A percentile compares a stretch with the other conserved stretches of the same genome.
Conservation (phyloP, 129 eudicot species). For the Pseudognaphalium luteoalbum region DNA sequence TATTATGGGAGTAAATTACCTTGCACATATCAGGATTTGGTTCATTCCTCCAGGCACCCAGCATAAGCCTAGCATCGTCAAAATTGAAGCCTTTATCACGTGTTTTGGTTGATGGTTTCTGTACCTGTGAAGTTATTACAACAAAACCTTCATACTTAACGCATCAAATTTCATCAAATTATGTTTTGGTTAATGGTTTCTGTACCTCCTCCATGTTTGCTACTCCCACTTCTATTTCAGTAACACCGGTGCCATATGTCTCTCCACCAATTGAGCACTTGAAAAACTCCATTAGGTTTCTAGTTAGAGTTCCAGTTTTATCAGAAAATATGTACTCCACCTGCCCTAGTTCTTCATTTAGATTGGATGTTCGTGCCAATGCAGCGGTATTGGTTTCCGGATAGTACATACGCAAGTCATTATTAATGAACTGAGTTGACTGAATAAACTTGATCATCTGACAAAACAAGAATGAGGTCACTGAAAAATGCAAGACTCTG, state of each 20-base stretch:
- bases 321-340: conserved; percentile 93
- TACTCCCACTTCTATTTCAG: conserved; percentile 80
- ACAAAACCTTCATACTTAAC: conserved; percentile 1
- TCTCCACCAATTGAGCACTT: conserved; percentile 98
- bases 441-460: conserved; percentile 96
- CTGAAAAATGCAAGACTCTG: not conserved
- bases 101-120: conserved; percentile 43
- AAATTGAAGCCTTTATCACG: conserved; percentile 93
- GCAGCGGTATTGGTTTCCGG: conserved; percentile 89
- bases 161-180: not conserved
- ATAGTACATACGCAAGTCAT: conserved; percentile 92
- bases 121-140: conserved; percentile 44
- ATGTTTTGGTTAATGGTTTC: not conserved
- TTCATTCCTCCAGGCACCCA: conserved; percentile 98
- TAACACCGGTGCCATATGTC: conserved; percentile 88
- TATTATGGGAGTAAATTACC: conserved; percentile 45
- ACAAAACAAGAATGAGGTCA: conserved; percentile 18
- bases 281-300: conserved; percentile 96
- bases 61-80: conserved; percentile 89
- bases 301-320: conserved; percentile 93
- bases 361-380: conserved; percentile 90
- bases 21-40: conserved; percentile 85
- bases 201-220: conserved; percentile 65
- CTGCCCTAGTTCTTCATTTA: conserved; percentile 99
- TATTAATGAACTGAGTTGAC: conserved; percentile 82